Conservation (phyloP, 2,329 filamentous ascomycete species). For the Didymella pomorum region DNA sequence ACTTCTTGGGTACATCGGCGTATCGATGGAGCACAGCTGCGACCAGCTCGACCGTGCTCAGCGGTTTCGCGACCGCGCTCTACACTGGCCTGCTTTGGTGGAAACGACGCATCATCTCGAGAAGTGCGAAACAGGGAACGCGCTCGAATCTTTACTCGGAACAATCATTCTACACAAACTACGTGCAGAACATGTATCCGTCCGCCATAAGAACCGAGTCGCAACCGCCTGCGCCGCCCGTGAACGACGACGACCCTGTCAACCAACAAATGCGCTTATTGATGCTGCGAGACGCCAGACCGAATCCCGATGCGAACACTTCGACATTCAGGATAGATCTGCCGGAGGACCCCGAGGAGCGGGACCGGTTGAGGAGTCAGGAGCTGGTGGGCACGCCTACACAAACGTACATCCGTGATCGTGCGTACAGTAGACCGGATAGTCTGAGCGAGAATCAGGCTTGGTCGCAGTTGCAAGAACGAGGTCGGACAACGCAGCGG, state of each 20-base stretch:
- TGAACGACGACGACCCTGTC: conserved; percentile 59
- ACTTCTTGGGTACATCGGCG: conserved; percentile 53
- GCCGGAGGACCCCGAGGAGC: conserved; percentile 45
- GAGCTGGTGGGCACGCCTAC: conserved; percentile 45
- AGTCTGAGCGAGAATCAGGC: conserved; percentile 42
- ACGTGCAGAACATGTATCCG: conserved; percentile 58
- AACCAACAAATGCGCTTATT: conserved; percentile 61
- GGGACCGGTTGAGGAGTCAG: conserved; percentile 37
- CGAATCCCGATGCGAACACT: conserved; percentile 45
- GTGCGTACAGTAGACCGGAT: conserved; percentile 38
- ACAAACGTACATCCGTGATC: conserved; percentile 28
- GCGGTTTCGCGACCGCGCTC: conserved; percentile 49
- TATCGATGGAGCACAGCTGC: conserved; percentile 56
- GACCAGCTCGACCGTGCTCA: conserved; percentile 54
- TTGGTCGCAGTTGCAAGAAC: conserved; percentile 41
- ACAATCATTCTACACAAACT: conserved; percentile 55
- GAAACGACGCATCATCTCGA: conserved; percentile 52
- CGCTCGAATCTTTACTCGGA: conserved; percentile 46
- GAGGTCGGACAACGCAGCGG: conserved; percentile 40
- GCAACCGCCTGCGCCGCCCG: conserved; percentile 33
- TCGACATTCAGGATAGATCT: conserved; percentile 55
- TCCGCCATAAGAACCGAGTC: conserved; percentile 39
- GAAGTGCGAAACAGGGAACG: conserved; percentile 35
- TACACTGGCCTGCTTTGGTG: conserved; percentile 55
- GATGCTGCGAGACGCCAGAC: conserved; percentile 48